Conservation (phyloP, 148 eudicot species). For the Mesembryanthemum crystallinum region DNA sequence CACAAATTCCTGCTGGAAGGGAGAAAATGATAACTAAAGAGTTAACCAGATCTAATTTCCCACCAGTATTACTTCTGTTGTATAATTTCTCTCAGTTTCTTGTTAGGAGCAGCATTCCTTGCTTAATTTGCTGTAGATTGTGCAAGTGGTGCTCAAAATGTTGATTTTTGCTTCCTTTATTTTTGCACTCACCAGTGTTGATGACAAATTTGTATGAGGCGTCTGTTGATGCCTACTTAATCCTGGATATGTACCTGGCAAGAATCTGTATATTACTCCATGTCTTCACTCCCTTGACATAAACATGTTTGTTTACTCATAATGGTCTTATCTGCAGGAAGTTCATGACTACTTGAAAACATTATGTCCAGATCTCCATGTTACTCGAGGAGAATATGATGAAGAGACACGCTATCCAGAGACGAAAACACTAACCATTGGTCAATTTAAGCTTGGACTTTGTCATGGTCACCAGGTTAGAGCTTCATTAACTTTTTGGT, state of each 20-base stretch:
- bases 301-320: not conserved
- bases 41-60: not conserved
- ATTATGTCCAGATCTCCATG: conserved; percentile 78
- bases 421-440: conserved; percentile 88
- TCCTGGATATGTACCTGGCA: not conserved
- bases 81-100: not conserved
- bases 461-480: conserved; percentile 98
- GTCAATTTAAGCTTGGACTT: conserved; percentile 96
- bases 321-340: conserved; percentile 48
- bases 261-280: not conserved
- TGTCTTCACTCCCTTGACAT: not conserved
- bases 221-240: not conserved
- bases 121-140: not conserved
- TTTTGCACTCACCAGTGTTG: too few species aligned
- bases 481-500: not conserved
- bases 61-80: not conserved
- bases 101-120: not conserved
- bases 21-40: not conserved
- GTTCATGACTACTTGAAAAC: conserved; percentile 94
- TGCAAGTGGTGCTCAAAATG: not conserved
- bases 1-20: not conserved
- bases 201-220: not conserved
- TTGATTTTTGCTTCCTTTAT: not conserved
- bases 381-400: conserved; percentile 92
- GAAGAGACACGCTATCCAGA: conserved; percentile 93